phyloP scores from a whole-genome alignment of 2,329 filamentous ascomycete species.

The Colletotrichum costaricense region DNA sequence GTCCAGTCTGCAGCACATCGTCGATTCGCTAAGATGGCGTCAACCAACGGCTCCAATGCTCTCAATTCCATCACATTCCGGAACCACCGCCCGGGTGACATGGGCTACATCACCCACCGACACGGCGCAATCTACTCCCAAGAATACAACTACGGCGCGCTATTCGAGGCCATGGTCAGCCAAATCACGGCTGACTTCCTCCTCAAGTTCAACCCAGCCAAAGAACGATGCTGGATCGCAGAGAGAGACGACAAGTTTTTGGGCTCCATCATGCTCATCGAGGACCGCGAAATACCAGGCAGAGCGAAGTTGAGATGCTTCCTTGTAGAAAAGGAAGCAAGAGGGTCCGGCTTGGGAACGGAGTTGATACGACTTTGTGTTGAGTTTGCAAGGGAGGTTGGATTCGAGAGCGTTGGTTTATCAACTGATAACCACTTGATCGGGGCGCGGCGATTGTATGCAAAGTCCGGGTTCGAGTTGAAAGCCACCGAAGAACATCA shows the following conservation, averaged over 20 bases:
- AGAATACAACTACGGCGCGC: slow-evolving; percentile 35
- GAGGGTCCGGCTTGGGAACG: slow-evolving; percentile 38
- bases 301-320: slow-evolving; percentile 41
- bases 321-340: slow-evolving; percentile 38
- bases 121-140: slow-evolving; percentile 40
- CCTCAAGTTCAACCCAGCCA: slow-evolving; percentile 37
- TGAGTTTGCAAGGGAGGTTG: slow-evolving; percentile 36
- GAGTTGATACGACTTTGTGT: slow-evolving; percentile 35
- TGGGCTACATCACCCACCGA: slow-evolving; percentile 41
- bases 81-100: slow-evolving; percentile 38
- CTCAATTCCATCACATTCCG: slow-evolving; percentile 13
- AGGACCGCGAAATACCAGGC: slow-evolving; percentile 23
- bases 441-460: slow-evolving; percentile 38
- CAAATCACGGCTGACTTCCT: slow-evolving; percentile 41
- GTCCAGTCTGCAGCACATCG: background rate
- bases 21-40: background rate
- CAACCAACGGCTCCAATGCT: no score
- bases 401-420: slow-evolving; percentile 36
- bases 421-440: slow-evolving; percentile 36
- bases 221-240: slow-evolving; percentile 44
- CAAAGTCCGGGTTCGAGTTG: slow-evolving; percentile 36
- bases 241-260: slow-evolving; percentile 40
- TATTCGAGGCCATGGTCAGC: slow-evolving; percentile 39
- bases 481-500: slow-evolving; percentile 7
- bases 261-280: slow-evolving; percentile 41